These are phyloP conservation scores for Tolypocladium album DNA, from an alignment of 2,329 filamentous ascomycete genomes.

Conservation along the genomic window DNA sequence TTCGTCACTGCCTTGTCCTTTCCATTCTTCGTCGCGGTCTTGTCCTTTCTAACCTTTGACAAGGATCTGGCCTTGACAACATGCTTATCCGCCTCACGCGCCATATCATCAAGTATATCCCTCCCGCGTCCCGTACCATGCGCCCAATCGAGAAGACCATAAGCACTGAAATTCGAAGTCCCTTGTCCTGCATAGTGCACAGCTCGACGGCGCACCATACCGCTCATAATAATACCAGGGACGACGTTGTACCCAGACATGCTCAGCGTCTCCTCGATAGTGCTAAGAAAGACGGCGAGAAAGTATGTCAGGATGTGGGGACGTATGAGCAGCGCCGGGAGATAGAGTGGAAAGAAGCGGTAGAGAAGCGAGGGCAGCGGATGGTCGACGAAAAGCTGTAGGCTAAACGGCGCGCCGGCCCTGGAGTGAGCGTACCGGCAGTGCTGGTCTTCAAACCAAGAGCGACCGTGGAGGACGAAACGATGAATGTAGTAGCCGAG, in stretches of 20 bases:
- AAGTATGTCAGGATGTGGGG: slow-evolving; percentile 66
- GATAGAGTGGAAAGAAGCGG: slow-evolving; percentile 53
- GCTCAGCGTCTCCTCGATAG: slow-evolving; percentile 54
- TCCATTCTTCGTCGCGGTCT: background rate
- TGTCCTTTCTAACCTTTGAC: background rate
- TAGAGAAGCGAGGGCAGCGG: slow-evolving; percentile 52
- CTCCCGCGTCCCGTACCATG: background rate
- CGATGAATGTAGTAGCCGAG: slow-evolving; percentile 66
- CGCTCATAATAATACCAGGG: slow-evolving; percentile 42
- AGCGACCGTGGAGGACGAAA: slow-evolving; percentile 53
- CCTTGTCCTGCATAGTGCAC: slow-evolving; percentile 12
- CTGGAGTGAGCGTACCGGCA: slow-evolving; percentile 39
- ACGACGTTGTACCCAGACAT: slow-evolving; percentile 57
- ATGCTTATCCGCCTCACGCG: background rate
- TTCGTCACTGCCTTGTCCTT: too few relatives aligned
- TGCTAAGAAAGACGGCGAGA: slow-evolving; percentile 50
- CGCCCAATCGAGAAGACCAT: background rate
- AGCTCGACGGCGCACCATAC: slow-evolving; percentile 30
- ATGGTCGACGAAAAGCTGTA: slow-evolving; percentile 58
- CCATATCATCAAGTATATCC: background rate
- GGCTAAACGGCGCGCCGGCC: slow-evolving; percentile 45
- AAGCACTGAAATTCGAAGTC: background rate
- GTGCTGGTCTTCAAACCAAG: slow-evolving; percentile 30
- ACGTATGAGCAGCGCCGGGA: slow-evolving; percentile 53
- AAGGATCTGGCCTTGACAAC: background rate